Evolutionary conservation across 345 rosid genomes (phyloP), one percentile per base, ranked within the genome.

Genomic region (Hirschfeldia incana): DNA sequence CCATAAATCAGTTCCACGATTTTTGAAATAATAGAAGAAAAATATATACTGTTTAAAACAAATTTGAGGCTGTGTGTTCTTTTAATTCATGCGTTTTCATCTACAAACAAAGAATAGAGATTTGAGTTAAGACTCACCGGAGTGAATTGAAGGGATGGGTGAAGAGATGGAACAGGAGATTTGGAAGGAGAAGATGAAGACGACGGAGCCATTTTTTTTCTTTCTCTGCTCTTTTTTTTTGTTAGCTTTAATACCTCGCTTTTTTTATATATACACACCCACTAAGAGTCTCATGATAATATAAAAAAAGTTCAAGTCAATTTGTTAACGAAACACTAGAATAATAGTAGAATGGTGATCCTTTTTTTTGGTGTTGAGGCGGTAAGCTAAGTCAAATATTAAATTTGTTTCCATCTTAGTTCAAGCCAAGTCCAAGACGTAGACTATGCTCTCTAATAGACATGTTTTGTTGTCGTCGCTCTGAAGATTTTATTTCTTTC

Each of bases 121-220:
- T 0, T 44, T 11, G 75, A 79, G 33, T 51, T 33, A 13, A 15
- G 15, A 86, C 97, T 90, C 83, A 94, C 98, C 27, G 98, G 93
- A 69, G 91, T 87, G 84, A 94, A 89, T n/a, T 75, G 80, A 67
- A 87, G 87, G 33, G 89, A 79, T 16, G 80, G 97, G 76, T 77
- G 89, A 69, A 81, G 78, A 61, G 78, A 82, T 62, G 86, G 83
- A 75, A 85, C 85, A 57, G 89, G 89, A 10, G 88, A 84, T 73
- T 85, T 86, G 72, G 93, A 86, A 74, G 92, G 80, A 82, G 97
- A 81, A 36, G 91, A 85, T 4, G 97, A 83, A 58, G 91, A 86
- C 46, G 89, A 66, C 65, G 94, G 87, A 82, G 90, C 90, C 97
- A 88, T 94, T 69, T 15, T 67, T 27, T 33, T 11, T 62, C 68